A percentile compares a stretch with the other conserved stretches of the same genome.
Evolutionary conservation across 1,139 yeast species (phyloP).

Genomic region (Petasospora rhodanensis): DNA sequence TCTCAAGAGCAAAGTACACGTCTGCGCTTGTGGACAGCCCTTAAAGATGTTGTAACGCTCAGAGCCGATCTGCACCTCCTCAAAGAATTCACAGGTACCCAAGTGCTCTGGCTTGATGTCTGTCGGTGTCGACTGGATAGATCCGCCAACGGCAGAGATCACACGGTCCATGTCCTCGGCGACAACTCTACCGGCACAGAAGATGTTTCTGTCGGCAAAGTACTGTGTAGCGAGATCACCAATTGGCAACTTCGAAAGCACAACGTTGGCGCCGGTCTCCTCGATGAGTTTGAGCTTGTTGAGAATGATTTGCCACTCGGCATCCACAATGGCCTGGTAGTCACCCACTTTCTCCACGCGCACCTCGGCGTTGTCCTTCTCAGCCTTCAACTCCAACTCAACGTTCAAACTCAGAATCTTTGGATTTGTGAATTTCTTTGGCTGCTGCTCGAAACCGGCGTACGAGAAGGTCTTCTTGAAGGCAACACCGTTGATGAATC

Average conservation of each 20-base stretch:
- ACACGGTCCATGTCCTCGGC: slow-evolving; percentile 90
- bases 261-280: slow-evolving; percentile 86
- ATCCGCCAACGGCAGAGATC: slow-evolving; percentile 90
- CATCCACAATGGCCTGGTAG: slow-evolving; percentile 95
- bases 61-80: slow-evolving; percentile 93
- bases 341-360: slow-evolving; percentile 91
- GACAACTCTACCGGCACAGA: slow-evolving; percentile 96
- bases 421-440: slow-evolving; percentile 76
- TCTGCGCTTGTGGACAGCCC: slow-evolving; percentile 89
- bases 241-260: slow-evolving; percentile 89
- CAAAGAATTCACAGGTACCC: slow-evolving; percentile 83
- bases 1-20: slow-evolving; percentile 88
- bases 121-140: slow-evolving; percentile 84
- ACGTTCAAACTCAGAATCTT: slow-evolving; percentile 82
- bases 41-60: slow-evolving; percentile 90
- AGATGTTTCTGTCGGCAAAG: slow-evolving; percentile 92
- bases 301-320: slow-evolving; percentile 94
- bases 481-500: slow-evolving; percentile 90
- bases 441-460: slow-evolving; percentile 99
- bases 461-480: slow-evolving; percentile 95
- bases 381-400: slow-evolving; percentile 95
- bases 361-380: slow-evolving; percentile 98
- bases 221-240: slow-evolving; percentile 98
- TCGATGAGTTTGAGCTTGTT: slow-evolving; percentile 81
- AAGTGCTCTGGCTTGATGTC: slow-evolving; percentile 65